Base-by-base conservation (phyloP, 2,329 filamentous ascomycete genomes). In the Stenocarpella maydis region DNA sequence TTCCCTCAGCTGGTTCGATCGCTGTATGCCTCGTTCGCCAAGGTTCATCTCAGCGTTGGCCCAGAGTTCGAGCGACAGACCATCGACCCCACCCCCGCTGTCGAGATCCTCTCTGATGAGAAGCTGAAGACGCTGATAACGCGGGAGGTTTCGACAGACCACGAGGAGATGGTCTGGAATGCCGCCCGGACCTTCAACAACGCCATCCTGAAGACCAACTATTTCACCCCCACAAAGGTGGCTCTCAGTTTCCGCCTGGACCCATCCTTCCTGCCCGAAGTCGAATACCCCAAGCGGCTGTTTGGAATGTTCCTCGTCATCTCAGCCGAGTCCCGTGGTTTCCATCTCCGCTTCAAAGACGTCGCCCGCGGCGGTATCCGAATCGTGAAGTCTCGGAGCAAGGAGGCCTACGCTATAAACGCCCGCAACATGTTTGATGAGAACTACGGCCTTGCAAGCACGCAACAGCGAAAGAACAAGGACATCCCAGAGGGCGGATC, bases 231-330 rank as follows among this genome's bases (percentile, higher is more conserved):
- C 0, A 99, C 96, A 73, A 99, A 99, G 87, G 95, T 99, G 47
- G 96, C 96, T 12, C 87, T 99, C 74, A 97, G 94, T 84, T 99
- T 99, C 89, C 92, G 96, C 67, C 84, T 99, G 71, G 92, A 98
- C 78, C 93, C 94, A 8, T 87, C 84, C 49, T 99, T 99, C 87
- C 85, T 99, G 45, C 96, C 96, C 5, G 87, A 91, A 71, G 90
- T 95, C 65, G 96, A 99, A 81, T 99, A 99, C 80, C 93, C 96
- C 53, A 93, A 95, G 80, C 93, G 91, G 8, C 86, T 99, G 10
- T 99, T 96, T 76, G 96, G 96, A 73, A 99, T 99, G 96, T 99
- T 99, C 87, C 87, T 99, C 64, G 93, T 99, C 73, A 98, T 99
- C 80, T 94, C 94, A 76, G 95, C 96, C 14, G 96, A 99, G 82